A percentile compares a stretch with the other conserved stretches of the same genome.
Evolutionary conservation across 1,284 basidiomycete genomes (phyloP).

Genomic region (Volvariella volvacea): DNA sequence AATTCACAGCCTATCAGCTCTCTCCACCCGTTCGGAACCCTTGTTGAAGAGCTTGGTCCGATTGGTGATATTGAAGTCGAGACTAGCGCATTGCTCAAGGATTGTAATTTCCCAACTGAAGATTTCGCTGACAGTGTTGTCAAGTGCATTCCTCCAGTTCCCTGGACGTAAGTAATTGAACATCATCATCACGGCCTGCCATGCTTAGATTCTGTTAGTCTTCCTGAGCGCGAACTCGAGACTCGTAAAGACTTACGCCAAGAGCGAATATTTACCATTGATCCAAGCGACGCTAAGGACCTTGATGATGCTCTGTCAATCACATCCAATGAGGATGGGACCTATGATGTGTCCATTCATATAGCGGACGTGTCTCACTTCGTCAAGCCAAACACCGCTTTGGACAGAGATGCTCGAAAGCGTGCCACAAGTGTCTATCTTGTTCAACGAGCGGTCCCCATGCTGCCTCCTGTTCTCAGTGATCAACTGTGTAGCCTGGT

Average conservation of each 20-base stretch:
- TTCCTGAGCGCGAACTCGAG: slow-evolving; percentile 89
- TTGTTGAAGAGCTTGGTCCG: slow-evolving; percentile 97
- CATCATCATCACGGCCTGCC: background rate
- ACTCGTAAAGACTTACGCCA: slow-evolving; percentile 81
- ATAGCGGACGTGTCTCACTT: slow-evolving; percentile 96
- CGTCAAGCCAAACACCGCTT: slow-evolving; percentile 91
- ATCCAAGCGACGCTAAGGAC: slow-evolving; percentile 86
- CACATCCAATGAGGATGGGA: slow-evolving; percentile 84
- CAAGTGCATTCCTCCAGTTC: slow-evolving; percentile 91
- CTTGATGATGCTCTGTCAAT: slow-evolving; percentile 93
- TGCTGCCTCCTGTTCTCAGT: slow-evolving; percentile 88
- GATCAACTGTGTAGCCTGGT: slow-evolving; percentile 91
- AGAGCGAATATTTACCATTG: slow-evolving; percentile 89
- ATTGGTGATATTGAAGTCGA: slow-evolving; percentile 98
- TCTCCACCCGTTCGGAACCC: slow-evolving; percentile 96
- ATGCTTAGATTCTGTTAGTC: slow-evolving; percentile 33
- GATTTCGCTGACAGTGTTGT: slow-evolving; percentile 91
- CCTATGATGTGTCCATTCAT: slow-evolving; percentile 88
- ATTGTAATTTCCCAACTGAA: slow-evolving; percentile 96
- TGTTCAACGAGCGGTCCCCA: slow-evolving; percentile 91
- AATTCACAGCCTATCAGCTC: slow-evolving; percentile 77
- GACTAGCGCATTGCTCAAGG: slow-evolving; percentile 94
- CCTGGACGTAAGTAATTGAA: slow-evolving; percentile 72
- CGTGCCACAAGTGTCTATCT: slow-evolving; percentile 96
- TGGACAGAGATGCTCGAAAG: slow-evolving; percentile 97